Evolutionary conservation across 805 yeast species (phyloP), one percentile per base, ranked within the genome.

Genomic region (Lipomyces sp.): DNA sequence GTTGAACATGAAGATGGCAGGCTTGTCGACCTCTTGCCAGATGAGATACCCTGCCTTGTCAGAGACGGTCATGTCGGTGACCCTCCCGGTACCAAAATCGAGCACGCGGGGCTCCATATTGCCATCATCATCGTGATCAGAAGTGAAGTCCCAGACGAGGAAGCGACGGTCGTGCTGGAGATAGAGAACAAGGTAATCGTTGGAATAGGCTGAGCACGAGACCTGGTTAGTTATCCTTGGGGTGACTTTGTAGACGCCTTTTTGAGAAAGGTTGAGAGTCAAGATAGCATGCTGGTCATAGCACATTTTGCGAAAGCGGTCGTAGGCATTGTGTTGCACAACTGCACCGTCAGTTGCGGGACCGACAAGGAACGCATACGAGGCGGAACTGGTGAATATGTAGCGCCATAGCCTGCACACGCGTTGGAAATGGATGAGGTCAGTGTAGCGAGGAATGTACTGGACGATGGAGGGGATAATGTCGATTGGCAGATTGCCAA

Each of bases 1-100:
- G 48, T 68, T 65, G 30, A 60, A 66, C 48, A 60, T 64, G 39
- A 68, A 66, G 42, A 68, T 58, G 30, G 70, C 71, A 37, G 62
- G 67, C 65, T 68, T 62, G 56, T 68, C 69, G 29, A 56, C 37
- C 58, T 68, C 71, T n/a, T 37, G 65, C 71, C 71, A 68, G 13
- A 64, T 48, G 29, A 68, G 65, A 48, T 61, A 66, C 4, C 61
- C 51, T 11, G 61, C 63, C 15, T 39, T 39, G 33, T 66, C 70
- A 29, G 71, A 65, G 13, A 68, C 62, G 24, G 48, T 24, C 66
- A 68, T 60, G 53, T 66, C 63, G 2, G 69, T 61, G 54, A 68
- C 67, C 32, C 39, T 13, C 32, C 37, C 60, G 32, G 70, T 63
- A 57, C 70, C 69, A 35, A 63, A 66, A 32, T 60, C 62, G 51